Percentiles rank a stretch among this genome's conserved stretches.
phyloP scores from a whole-genome alignment of 2,329 filamentous ascomycete genomes.

The Fusarium zealandicum region DNA sequence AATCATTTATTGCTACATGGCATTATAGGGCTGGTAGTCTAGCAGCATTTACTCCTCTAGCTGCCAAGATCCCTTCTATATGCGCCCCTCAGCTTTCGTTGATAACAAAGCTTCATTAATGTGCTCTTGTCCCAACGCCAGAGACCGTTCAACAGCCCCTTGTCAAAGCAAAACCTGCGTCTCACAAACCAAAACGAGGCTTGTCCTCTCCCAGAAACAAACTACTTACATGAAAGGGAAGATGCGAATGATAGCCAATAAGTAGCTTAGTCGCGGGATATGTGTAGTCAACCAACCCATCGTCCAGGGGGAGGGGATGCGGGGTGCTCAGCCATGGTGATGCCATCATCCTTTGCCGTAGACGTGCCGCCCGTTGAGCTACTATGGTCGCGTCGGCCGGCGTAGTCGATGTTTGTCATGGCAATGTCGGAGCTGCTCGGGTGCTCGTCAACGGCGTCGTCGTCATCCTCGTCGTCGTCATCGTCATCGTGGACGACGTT shows the following conservation, averaged over 20 bases:
- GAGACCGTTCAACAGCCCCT: background rate
- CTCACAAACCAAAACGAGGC: conserved; percentile 25
- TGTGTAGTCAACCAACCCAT: conserved; percentile 23
- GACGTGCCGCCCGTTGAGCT: conserved; percentile 27
- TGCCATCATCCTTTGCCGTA: conserved; percentile 36
- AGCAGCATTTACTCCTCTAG: background rate
- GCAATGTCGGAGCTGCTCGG: conserved; percentile 14
- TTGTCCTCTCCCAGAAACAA: conserved; percentile 8
- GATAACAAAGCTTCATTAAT: background rate
- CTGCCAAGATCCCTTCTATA: background rate
- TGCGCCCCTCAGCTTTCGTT: background rate
- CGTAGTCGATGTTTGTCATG: conserved; percentile 18
- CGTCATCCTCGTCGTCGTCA: conserved; percentile 13
- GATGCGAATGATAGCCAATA: background rate
- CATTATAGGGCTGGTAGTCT: conserved; percentile 19
- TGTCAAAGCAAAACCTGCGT: conserved; percentile 10
- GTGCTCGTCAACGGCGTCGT: too few relatives aligned
- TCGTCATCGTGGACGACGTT: background rate
- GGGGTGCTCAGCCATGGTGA: conserved; percentile 24
- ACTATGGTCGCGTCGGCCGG: conserved; percentile 18
- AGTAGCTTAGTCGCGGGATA: background rate
- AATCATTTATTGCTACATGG: conserved; percentile 23
- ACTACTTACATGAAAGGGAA: conserved; percentile 18
- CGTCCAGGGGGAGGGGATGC: conserved; percentile 24
- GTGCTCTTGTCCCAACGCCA: background rate